phyloP scores from a whole-genome alignment of 306 rosid species.

The Fragaria ananassa region DNA sequence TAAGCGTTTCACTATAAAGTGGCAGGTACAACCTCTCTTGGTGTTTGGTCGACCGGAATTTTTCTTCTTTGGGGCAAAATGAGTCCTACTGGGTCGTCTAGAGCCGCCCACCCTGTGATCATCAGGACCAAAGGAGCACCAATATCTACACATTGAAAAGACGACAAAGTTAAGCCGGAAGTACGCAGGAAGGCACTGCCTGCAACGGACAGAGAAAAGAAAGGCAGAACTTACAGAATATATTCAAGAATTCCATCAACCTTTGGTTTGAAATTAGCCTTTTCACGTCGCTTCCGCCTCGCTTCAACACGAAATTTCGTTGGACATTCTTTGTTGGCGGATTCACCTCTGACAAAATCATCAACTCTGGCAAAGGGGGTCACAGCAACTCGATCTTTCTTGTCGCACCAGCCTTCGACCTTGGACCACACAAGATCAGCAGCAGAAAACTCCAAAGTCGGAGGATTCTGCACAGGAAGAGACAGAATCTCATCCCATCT shows the following conservation, averaged over 20 bases:
- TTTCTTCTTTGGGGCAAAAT: constrained; percentile 76
- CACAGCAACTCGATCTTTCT: constrained; percentile 73
- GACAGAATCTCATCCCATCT: constrained; percentile 94
- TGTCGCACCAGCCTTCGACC: constrained; percentile 93
- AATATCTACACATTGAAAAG: constrained; percentile 51
- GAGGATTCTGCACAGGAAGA: constrained; percentile 90
- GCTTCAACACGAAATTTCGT: constrained; percentile 89
- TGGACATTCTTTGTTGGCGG: constrained; percentile 70
- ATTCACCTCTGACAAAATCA: constrained; percentile 89
- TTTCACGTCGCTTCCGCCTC: constrained; percentile 54
- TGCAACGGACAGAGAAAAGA: background rate
- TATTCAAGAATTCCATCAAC: constrained; percentile 92
- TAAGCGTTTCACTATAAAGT: constrained; percentile 84
- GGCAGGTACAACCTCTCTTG: constrained; percentile 92
- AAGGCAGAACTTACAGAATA: constrained; percentile 60
- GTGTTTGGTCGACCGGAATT: constrained; percentile 86
- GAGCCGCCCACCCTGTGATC: constrained; percentile 82
- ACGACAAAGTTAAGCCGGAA: constrained; percentile 11
- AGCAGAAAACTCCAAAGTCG: constrained; percentile 68
- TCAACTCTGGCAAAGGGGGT: constrained; percentile 86
- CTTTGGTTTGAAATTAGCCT: constrained; percentile 65
- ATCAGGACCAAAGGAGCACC: constrained; percentile 99
- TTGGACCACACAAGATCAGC: constrained; percentile 75
- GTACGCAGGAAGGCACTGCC: constrained; percentile 3
- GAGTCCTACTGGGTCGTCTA: constrained; percentile 73